Conservation (phyloP, 768 basidiomycete species). For the Tephrocybe sp. region DNA sequence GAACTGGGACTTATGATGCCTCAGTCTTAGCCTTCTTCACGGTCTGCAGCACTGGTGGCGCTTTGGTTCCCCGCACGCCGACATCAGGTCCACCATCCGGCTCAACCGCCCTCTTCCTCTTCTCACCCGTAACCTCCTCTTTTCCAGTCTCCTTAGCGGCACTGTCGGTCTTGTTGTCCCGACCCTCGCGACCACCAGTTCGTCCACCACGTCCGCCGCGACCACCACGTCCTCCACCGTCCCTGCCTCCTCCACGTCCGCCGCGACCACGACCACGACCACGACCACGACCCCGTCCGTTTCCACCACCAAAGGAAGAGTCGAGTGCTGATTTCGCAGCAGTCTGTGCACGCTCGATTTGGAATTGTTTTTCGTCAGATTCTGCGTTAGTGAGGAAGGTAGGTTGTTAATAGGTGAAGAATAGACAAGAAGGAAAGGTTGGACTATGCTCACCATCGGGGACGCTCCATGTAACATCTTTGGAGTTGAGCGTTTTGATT, state of each 20-base stretch:
- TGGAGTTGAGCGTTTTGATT: constrained; percentile 61
- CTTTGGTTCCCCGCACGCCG: constrained; percentile 60
- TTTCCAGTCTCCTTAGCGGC: constrained; percentile 35
- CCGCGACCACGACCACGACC: constrained; percentile 29
- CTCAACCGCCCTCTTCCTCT: constrained; percentile 74
- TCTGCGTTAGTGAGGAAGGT: constrained; percentile 36
- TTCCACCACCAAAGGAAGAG: constrained; percentile 20
- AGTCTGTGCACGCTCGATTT: constrained; percentile 68
- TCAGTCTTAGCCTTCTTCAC: constrained; percentile 46
- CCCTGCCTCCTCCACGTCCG: constrained; percentile 46
- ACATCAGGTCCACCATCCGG: constrained; percentile 74
- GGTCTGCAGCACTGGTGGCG: constrained; percentile 48
- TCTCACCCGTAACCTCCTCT: constrained; percentile 61
- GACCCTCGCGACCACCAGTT: constrained; percentile 36
- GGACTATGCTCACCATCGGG: constrained; percentile 48
- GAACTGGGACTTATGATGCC: neutral
- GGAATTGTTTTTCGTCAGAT: constrained; percentile 69
- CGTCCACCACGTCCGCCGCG: constrained; percentile 43
- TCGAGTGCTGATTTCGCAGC: constrained; percentile 54
- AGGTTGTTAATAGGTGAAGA: neutral
- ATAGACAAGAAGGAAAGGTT: neutral
- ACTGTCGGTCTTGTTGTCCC: constrained; percentile 38
- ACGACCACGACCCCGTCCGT: constrained; percentile 24
- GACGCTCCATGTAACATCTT: constrained; percentile 61
- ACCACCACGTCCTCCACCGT: constrained; percentile 36